phyloP scores from a whole-genome alignment of 225 moss, liverwort and hornwort genomes.

The Lunularia cruciata region DNA sequence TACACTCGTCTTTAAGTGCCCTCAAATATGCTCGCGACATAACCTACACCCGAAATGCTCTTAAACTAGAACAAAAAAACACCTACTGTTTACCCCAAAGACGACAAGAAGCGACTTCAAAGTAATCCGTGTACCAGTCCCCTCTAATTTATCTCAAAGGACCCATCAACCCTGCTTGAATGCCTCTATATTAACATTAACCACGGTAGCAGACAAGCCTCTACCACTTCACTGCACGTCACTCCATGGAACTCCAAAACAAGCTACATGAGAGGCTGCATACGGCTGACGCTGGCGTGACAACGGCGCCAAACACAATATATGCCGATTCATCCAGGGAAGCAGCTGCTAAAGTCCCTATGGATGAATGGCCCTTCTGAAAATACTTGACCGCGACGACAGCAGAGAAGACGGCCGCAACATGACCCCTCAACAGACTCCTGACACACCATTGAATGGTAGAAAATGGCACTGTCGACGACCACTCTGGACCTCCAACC shows the following conservation, averaged over 20 bases:
- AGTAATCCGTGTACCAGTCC: slow-evolving; percentile 34
- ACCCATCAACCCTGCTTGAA: slow-evolving; percentile 40
- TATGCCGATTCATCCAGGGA: slow-evolving; percentile 53
- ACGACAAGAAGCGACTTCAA: slow-evolving; percentile 34
- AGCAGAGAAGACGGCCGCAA: slow-evolving; percentile 69
- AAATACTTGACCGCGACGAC: slow-evolving; percentile 61
- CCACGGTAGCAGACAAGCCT: slow-evolving; percentile 40
- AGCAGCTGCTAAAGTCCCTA: slow-evolving; percentile 49
- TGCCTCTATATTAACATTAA: slow-evolving; percentile 42
- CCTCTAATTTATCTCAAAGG: slow-evolving; percentile 31
- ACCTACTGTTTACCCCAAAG: slow-evolving; percentile 25
- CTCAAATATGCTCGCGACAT: slow-evolving; percentile 32
- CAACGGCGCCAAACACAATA: slow-evolving; percentile 50
- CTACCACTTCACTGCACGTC: slow-evolving; percentile 34
- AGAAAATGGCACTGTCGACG: slow-evolving; percentile 55
- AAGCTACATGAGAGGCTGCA: slow-evolving; percentile 49
- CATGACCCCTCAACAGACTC: slow-evolving; percentile 65
- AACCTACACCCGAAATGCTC: slow-evolving; percentile 37
- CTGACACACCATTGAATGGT: slow-evolving; percentile 66
- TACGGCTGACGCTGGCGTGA: slow-evolving; percentile 53
- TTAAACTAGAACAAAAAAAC: slow-evolving; percentile 23
- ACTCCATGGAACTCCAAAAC: slow-evolving; percentile 46
- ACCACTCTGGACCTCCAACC: slow-evolving; percentile 99
- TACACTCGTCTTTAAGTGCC: slow-evolving; percentile 28
- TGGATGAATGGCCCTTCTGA: slow-evolving; percentile 45